A percentile compares a stretch with the other conserved stretches of the same genome.
These are phyloP conservation scores for Rosa hybrid DNA, from an alignment of 331 rosid species.

Conservation along the genomic window DNA sequence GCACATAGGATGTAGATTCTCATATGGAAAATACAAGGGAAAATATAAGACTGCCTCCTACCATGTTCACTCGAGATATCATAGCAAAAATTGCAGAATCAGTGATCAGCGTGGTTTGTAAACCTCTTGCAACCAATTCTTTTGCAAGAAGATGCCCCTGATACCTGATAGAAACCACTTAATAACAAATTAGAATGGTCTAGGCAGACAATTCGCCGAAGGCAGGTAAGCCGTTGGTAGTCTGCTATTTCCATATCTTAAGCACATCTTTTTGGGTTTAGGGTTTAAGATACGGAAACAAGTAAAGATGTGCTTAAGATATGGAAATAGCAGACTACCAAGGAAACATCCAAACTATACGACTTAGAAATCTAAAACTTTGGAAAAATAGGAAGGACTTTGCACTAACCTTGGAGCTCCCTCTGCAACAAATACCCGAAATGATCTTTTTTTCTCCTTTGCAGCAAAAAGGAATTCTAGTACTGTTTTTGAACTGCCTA, in stretches of 20 bases:
- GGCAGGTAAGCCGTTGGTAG: too few species aligned
- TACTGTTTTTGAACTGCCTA: conserved; percentile 95
- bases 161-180: conserved; percentile 47
- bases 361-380: background rate
- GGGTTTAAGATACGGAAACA: too few species aligned
- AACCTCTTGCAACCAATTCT: conserved; percentile 83
- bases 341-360: background rate
- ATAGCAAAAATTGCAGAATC: conserved; percentile 97
- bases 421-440: conserved; percentile 87
- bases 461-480: conserved; percentile 94
- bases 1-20: conserved; percentile 4
- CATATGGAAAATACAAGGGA: background rate
- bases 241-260: too few species aligned
- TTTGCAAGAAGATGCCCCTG: conserved; percentile 94
- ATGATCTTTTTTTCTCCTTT: conserved; percentile 91
- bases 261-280: too few species aligned
- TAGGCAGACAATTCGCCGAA: too few species aligned
- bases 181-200: background rate
- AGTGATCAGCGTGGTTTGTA: conserved; percentile 87
- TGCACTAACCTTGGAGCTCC: conserved; percentile 90
- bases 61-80: conserved; percentile 98
- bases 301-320: too few species aligned
- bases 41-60: conserved; percentile 20
- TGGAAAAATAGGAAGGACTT: background rate
- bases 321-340: too few species aligned